phyloP scores from a whole-genome alignment of 208 protist species.

The Plasmodiophora brassicae region DNA sequence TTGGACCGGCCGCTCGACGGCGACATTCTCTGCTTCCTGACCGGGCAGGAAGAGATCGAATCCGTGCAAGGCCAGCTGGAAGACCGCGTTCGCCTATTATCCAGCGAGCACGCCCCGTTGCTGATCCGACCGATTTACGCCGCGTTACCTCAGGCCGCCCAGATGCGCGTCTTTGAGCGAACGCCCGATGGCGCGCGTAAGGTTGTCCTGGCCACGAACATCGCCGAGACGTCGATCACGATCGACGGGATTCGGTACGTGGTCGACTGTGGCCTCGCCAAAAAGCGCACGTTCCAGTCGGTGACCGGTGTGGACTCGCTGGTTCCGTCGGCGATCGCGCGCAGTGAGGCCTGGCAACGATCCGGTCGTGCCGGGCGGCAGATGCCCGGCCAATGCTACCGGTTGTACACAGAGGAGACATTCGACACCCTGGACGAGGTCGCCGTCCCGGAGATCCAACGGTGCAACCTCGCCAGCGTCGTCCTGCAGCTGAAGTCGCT shows the following conservation, averaged over 20 bases:
- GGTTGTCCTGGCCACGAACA: constrained; percentile 70
- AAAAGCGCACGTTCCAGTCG: constrained; percentile 53
- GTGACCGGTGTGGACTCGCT: constrained; percentile 46
- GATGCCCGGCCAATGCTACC: constrained; percentile 55
- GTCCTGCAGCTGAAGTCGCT: constrained; percentile 72
- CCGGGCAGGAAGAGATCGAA: constrained; percentile 72
- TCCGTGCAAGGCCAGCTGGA: background rate
- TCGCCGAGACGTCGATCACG: constrained; percentile 70
- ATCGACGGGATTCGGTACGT: constrained; percentile 62
- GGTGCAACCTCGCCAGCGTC: constrained; percentile 57
- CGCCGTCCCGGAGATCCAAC: constrained; percentile 72
- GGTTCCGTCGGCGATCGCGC: constrained; percentile 36
- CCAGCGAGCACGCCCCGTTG: background rate
- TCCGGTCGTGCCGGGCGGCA: constrained; percentile 53
- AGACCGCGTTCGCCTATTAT: background rate
- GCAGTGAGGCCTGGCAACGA: constrained; percentile 48
- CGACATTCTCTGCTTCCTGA: constrained; percentile 69
- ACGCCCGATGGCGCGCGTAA: constrained; percentile 42
- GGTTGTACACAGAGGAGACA: constrained; percentile 64
- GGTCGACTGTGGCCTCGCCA: constrained; percentile 57
- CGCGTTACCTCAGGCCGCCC: constrained; percentile 35
- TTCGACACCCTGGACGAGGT: constrained; percentile 48
- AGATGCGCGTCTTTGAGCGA: constrained; percentile 44
- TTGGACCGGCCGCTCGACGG: constrained; percentile 43
- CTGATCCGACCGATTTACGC: constrained; percentile 46